These are phyloP conservation scores for Metarhizium robertsii DNA, from an alignment of 2,329 filamentous ascomycete genomes.

Conservation along the genomic window DNA sequence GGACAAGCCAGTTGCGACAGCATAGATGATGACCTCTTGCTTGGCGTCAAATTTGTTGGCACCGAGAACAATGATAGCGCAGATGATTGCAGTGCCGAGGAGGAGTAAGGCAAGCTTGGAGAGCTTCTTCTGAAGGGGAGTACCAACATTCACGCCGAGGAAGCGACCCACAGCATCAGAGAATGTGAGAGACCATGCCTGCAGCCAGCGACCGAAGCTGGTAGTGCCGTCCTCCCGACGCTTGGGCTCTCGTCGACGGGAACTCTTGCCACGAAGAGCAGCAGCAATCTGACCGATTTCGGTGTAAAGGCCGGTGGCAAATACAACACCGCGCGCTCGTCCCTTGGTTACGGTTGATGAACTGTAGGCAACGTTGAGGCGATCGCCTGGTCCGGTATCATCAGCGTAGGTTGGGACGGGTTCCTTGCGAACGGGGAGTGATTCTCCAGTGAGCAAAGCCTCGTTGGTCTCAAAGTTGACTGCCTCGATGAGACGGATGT, in stretches of 20 bases:
- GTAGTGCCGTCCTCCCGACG: slow-evolving; percentile 32
- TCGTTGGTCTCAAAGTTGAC: slow-evolving; percentile 63
- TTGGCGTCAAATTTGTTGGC: slow-evolving; percentile 29
- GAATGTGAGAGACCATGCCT: slow-evolving; percentile 28
- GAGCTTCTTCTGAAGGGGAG: slow-evolving; percentile 59
- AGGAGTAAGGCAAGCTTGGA: slow-evolving; percentile 60
- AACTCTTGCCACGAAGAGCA: slow-evolving; percentile 28
- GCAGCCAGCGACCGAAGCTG: slow-evolving; percentile 19
- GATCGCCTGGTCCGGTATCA: slow-evolving; percentile 42
- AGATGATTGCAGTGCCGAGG: slow-evolving; percentile 47
- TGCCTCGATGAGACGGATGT: slow-evolving; percentile 45
- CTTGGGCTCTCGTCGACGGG: slow-evolving; percentile 27
- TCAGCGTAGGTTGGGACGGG: slow-evolving; percentile 29
- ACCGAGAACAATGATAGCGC: slow-evolving; percentile 34
- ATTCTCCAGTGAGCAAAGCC: slow-evolving; percentile 55
- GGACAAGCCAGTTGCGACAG: slow-evolving; percentile 35
- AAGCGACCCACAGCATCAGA: slow-evolving; percentile 31
- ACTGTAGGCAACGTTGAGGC: slow-evolving; percentile 53
- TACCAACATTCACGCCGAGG: slow-evolving; percentile 46
- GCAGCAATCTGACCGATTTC: slow-evolving; percentile 54
- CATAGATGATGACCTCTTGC: slow-evolving; percentile 33
- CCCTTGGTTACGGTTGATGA: slow-evolving; percentile 54
- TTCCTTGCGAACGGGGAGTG: slow-evolving; percentile 49
- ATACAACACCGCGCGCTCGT: slow-evolving; percentile 49
- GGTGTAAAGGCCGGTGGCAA: slow-evolving; percentile 51